Conservation (phyloP, 305 asterid species). For the Fraxinus dipetala region DNA sequence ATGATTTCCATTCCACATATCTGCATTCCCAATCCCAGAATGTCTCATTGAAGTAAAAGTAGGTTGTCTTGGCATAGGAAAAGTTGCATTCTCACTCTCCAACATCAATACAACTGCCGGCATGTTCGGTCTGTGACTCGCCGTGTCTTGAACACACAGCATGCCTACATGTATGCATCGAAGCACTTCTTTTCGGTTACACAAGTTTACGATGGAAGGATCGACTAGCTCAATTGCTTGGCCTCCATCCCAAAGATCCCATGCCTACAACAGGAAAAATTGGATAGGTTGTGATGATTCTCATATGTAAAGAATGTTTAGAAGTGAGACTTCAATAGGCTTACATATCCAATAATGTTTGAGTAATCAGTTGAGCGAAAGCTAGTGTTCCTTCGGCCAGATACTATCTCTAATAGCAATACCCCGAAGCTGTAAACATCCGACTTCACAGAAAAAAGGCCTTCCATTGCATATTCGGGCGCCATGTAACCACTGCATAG, state of each 20-base stretch:
- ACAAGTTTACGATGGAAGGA: slow-evolving; percentile 34
- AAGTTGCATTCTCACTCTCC: slow-evolving; percentile 48
- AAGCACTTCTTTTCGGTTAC: slow-evolving; percentile 40
- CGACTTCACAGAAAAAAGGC: slow-evolving; percentile 71
- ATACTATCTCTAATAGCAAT: slow-evolving; percentile 69
- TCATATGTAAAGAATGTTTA: neutral
- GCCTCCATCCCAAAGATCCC: slow-evolving; percentile 71
- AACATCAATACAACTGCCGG: slow-evolving; percentile 66
- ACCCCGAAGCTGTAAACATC: slow-evolving; percentile 87
- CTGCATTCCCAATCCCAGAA: slow-evolving; percentile 26
- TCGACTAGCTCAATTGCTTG: slow-evolving; percentile 53
- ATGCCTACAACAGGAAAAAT: slow-evolving; percentile 43
- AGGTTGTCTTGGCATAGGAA: slow-evolving; percentile 70
- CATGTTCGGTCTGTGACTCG: slow-evolving; percentile 65
- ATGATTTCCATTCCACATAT: slow-evolving; percentile 26
- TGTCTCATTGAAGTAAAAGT: slow-evolving; percentile 37
- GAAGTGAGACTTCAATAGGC: slow-evolving; percentile 18
- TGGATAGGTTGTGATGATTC: slow-evolving; percentile 25
- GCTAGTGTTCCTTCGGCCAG: slow-evolving; percentile 55
- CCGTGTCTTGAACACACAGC: slow-evolving; percentile 78
- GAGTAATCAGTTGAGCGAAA: slow-evolving; percentile 52
- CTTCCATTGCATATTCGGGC: slow-evolving; percentile 95
- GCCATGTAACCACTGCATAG: slow-evolving; percentile 73
- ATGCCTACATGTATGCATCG: slow-evolving; percentile 73
- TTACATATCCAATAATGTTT: slow-evolving; percentile 60